Evolutionary conservation across 306 rosid species (phyloP), one percentile per base, ranked within the genome.

Genomic region (Rosa lucieae): DNA sequence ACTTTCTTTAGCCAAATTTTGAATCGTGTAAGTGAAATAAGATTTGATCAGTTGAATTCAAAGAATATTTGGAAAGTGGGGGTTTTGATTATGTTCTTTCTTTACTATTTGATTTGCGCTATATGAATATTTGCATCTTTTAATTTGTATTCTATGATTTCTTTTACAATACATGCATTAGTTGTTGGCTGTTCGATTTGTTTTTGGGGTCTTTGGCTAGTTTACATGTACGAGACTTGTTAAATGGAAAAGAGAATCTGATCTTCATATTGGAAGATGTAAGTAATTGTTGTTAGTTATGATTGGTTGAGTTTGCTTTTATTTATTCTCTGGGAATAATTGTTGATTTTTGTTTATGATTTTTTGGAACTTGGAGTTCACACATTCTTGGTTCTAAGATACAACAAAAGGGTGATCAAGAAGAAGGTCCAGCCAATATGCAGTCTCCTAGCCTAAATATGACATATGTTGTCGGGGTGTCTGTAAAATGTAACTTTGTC

Each of bases 51-150:
- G 46, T 75, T 73, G 44, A 72, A 48, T 71, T 59, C 72, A 49
- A 62, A 70, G 85, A 81, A 78, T 79, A 56, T 75, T 20, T 77
- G 69, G 58, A 21, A 78, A 74, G 79, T 80, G 74, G 63, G 53
- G 53, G 51, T 6, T 58, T 26, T 63, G 8, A 8, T 72, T 61
- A 37, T 35, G 17, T 66, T 66, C 26, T 67, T 67, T 23, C 14
- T 53, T 42, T 37, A 39, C 53, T 48, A 26, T 68, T 56, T 76
- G 9, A 72, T 68, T 84, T 77, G 49, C 76, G 53, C 39, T 26
- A 26, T 53, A 59, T 77, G 46, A 32, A 67, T 67, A 12, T 72
- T 73, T 32, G 59, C 52, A 59, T 62, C 20, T 62, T 29, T 12
- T 15, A 10, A 62, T 11, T 46, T 83, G 46, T 66, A 63, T 82